Percentiles rank a stretch among this genome's conserved stretches.
Conservation (phyloP, 805 yeast genomes). For the Lipomyces japonicus region DNA sequence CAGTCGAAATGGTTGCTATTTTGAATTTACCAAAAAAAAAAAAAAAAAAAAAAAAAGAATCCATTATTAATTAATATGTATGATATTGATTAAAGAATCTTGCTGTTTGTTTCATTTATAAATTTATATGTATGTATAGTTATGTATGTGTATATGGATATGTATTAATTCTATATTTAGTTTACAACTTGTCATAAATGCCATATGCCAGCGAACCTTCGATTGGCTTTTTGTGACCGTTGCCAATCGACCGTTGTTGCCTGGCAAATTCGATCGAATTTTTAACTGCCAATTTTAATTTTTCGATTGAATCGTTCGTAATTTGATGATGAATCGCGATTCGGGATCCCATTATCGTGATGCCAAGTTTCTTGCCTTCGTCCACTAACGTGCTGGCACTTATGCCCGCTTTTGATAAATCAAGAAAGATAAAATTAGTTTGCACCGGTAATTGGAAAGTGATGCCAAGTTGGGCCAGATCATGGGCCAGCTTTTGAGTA, state of each 20-base stretch:
- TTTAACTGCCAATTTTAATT: constrained; percentile 48
- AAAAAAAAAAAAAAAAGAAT: too few relatives aligned
- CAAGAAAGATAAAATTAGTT: constrained; percentile 75
- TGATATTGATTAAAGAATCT: too few relatives aligned
- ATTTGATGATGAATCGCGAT: constrained; percentile 77
- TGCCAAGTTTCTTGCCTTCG: constrained; percentile 55
- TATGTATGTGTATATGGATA: neutral
- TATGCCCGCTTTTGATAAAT: constrained; percentile 51
- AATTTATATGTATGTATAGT: neutral
- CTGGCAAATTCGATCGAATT: constrained; percentile 13
- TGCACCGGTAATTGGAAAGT: constrained; percentile 69
- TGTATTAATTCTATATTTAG: neutral
- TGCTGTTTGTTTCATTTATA: neutral
- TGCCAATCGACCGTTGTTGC: constrained; percentile 4
- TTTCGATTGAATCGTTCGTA: constrained; percentile 52
- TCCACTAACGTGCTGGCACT: constrained; percentile 53
- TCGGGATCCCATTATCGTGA: constrained; percentile 68
- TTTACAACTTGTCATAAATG: constrained; percentile 9
- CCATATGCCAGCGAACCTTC: constrained; percentile 8
- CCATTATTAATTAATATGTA: too few relatives aligned
- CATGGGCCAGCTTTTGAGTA: constrained; percentile 48
- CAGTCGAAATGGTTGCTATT: constrained; percentile 32
- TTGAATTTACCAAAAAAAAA: too few relatives aligned
- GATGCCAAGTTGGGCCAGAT: constrained; percentile 45
- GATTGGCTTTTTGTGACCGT: neutral